Base-by-base conservation (phyloP, 345 rosid species). In the Eucalyptus polyanthemos region DNA sequence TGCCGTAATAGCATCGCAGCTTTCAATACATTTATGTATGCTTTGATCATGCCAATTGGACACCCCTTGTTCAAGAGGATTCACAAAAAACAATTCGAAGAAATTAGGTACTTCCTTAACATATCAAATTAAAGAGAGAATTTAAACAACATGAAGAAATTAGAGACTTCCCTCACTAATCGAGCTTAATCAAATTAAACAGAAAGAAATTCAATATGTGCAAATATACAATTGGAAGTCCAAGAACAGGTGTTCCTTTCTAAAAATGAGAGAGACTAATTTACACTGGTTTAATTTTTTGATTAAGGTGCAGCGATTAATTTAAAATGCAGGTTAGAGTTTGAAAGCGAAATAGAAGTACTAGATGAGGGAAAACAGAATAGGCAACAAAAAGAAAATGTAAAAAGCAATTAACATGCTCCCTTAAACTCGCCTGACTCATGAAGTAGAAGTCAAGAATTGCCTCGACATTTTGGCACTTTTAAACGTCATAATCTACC, bases 11-110 rank as follows among this genome's bases (percentile, higher is more conserved):
- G 16, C 14, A 0, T 29, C 2, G 34, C 5, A 0, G 4, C 17
- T 13, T 25, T 11, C 0, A 13, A 62, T 62, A 27, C 1, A 0
- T 62, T 0, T 0, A 29, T 5, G 2, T 15, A 14, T 62, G 17
- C 42, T 40, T 40, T 40, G 42, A 40, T 40, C 42, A 40, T 40
- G 42, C 42, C 42, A 40, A 40, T 40, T 40, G 42, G 42, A 40
- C 1, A 40, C 42, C 1, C 42, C 42, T 40, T 40, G 42, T 40
- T 40, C 42, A 40, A 5, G 42, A 40, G 42, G 42, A 4, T 40
- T 40, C 5, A 40, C 42, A 3, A 8, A 54, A 21, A 21, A 53
- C 10, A 54, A 54, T 54, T 54, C 4, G 1, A 54, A 54, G n/a
- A 58, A 58, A 58, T 58, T 58, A 58, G 65, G 25, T 5, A 25